Conservation (phyloP, 129 eudicot genomes). For the Logfia minima region DNA sequence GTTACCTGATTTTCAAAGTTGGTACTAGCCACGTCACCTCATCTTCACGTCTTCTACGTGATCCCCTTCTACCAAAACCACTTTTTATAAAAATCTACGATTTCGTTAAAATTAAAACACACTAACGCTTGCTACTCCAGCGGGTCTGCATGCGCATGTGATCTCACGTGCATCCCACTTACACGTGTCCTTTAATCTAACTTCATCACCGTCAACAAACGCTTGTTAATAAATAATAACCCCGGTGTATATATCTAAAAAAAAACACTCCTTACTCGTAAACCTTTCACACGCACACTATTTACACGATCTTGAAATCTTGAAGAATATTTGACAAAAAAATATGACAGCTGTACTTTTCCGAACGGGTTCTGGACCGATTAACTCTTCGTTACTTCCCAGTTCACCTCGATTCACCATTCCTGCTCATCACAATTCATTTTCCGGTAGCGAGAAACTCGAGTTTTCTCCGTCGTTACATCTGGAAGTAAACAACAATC, state of each 20-base stretch:
- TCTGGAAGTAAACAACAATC: slow-evolving; percentile 13
- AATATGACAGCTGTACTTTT: slow-evolving; percentile 45
- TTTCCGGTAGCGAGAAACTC: slow-evolving; percentile 28
- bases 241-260: neutral
- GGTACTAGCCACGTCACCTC: slow-evolving; percentile 36
- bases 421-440: slow-evolving; percentile 23
- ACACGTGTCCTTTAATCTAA: slow-evolving; percentile 22
- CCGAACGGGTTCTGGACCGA: slow-evolving; percentile 59
- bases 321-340: neutral
- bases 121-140: slow-evolving; percentile 31
- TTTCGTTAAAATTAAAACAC: neutral
- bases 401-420: slow-evolving; percentile 34
- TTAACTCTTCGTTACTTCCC: slow-evolving; percentile 22
- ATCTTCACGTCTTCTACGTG: slow-evolving; percentile 37
- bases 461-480: slow-evolving; percentile 34
- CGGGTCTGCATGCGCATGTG: slow-evolving; percentile 24
- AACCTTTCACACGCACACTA: neutral
- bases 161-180: slow-evolving; percentile 24
- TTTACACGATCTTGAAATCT: neutral
- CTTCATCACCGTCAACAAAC: neutral
- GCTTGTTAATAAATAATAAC: neutral
- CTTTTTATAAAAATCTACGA: slow-evolving; percentile 17
- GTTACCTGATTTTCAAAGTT: slow-evolving; percentile 2
- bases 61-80: neutral
- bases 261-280: neutral